These are phyloP conservation scores for Lactarius sanguifluus DNA, from an alignment of 768 basidiomycete genomes.

Conservation along the genomic window DNA sequence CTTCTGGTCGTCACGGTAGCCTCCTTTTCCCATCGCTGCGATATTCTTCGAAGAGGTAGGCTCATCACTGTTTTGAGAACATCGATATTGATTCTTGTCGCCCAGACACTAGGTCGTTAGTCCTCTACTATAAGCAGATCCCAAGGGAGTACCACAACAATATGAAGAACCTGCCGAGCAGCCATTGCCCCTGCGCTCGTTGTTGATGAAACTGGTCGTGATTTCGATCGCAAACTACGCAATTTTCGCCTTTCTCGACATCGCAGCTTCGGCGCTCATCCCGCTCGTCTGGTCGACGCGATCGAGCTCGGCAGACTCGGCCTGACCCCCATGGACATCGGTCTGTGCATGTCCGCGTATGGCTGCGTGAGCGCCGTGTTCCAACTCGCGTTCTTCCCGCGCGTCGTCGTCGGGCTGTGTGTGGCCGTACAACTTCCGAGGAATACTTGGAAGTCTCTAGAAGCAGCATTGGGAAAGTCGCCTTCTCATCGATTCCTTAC, in stretches of 20 bases:
- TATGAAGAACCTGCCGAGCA: neutral
- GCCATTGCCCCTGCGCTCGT: neutral
- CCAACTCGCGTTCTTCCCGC: neutral
- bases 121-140: neutral
- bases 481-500: neutral
- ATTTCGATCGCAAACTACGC: neutral
- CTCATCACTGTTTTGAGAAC: neutral
- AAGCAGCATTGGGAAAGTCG: neutral
- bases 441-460: neutral
- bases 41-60: conserved; percentile 7
- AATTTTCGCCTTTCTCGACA: neutral
- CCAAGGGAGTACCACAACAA: neutral
- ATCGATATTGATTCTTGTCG: neutral
- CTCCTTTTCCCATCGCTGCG: neutral
- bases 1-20: too few relatives aligned
- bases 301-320: neutral
- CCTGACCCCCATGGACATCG: neutral
- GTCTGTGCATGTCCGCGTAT: neutral
- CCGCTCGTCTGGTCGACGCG: neutral
- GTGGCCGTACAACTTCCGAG: neutral
- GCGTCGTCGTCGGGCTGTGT: neutral
- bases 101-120: neutral
- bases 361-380: neutral
- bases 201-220: neutral
- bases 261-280: neutral